Base-by-base conservation (phyloP, 2,329 filamentous ascomycete genomes). In the Septoria petroselini region DNA sequence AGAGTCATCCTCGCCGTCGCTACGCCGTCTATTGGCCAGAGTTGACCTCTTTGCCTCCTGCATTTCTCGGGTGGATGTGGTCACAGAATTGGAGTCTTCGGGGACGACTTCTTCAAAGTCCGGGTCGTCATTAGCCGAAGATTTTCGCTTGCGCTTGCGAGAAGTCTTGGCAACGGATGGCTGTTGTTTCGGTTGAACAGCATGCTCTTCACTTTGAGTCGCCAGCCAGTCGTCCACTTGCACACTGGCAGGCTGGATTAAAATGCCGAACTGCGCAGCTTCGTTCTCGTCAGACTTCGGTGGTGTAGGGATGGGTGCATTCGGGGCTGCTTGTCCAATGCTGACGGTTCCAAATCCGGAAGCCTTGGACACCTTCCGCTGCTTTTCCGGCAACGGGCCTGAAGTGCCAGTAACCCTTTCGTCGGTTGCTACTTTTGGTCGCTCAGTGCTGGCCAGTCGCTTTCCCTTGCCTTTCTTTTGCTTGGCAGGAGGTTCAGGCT, bases 141-240 rank as follows among this genome's bases (percentile, higher is more conserved):
- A 47, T 17, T 48, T 42, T n/a, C 50, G 54, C 31, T 37, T 50
- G 11, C 55, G 55, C 37, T 50, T 56, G 7, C 55, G 50, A 25
- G 29, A 41, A 21, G 31, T 37, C 46, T 48, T 48, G 46, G 31
- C 46, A 40, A 23, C 2, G n/a, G n/a, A n/a, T 21, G 15, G 7
- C 7, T 48, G 38, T 2, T 25, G 43, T 17, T 48, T 44, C n/a
- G 14, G 9, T 31, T 25, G 49, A 7, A 52, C 25, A 18, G 43
- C 43, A 23, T 38, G 40, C 33, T 52, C 49, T 38, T 51, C 41
- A 21, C 39, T 37, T 33, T 51, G 48, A 18, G 42, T 41, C 12
- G 42, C 48, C 25, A 51, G 48, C 49, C 49, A 48, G 15, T 40
- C 43, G 11, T 41, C 33, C 15, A 52, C 45, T 21, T 48, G 45